Conservation (phyloP, 2,329 filamentous ascomycete genomes). For the Aspergillus sclerotialis region DNA sequence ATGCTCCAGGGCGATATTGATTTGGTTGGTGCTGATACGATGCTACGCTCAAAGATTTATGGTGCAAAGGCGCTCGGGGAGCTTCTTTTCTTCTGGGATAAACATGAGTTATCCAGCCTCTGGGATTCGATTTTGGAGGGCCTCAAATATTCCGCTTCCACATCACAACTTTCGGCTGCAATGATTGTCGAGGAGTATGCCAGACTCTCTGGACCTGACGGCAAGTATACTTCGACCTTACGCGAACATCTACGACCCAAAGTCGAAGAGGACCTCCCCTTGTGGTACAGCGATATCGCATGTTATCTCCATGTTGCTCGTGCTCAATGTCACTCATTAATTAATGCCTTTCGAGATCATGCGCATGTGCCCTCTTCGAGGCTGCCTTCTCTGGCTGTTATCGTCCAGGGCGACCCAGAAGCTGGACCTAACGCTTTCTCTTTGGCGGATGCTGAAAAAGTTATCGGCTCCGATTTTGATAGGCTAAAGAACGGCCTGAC, state of each 20-base stretch:
- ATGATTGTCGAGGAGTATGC: constrained; percentile 87
- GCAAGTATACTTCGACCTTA: constrained; percentile 33
- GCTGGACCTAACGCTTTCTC: constrained; percentile 92
- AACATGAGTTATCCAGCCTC: constrained; percentile 43
- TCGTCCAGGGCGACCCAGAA: constrained; percentile 88
- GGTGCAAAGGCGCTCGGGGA: constrained; percentile 81
- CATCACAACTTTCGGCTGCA: constrained; percentile 75
- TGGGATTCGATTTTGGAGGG: constrained; percentile 62
- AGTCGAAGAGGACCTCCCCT: constrained; percentile 72
- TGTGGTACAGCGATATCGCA: constrained; percentile 81
- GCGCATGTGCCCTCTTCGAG: constrained; percentile 70
- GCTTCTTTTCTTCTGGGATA: constrained; percentile 71
- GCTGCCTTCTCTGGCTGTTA: constrained; percentile 74
- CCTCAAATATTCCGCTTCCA: constrained; percentile 68
- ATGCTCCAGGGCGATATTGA: constrained; percentile 98
- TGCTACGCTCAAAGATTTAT: constrained; percentile 83
- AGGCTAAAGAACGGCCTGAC: constrained; percentile 81
- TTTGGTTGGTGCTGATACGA: constrained; percentile 78
- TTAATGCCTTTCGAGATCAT: constrained; percentile 87
- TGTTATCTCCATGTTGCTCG: constrained; percentile 84
- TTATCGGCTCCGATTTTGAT: constrained; percentile 78
- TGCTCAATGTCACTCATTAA: constrained; percentile 81
- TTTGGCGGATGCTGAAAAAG: constrained; percentile 77
- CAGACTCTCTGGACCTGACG: constrained; percentile 38
- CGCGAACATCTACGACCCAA: constrained; percentile 61